Base-by-base conservation (phyloP, 257 asterid genomes). In the Rauvolfia tetraphylla region DNA sequence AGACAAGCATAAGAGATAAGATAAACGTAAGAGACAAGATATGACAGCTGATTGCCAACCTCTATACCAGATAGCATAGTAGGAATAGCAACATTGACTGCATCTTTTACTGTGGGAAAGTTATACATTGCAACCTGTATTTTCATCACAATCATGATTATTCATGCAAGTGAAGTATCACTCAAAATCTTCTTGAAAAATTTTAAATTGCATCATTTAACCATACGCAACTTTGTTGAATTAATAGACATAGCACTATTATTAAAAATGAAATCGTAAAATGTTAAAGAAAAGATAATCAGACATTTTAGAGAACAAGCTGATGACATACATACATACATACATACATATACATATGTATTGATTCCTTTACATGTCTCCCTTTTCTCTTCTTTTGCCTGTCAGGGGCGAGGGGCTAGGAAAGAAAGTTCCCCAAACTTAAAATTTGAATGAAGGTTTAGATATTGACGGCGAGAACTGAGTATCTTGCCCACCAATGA, bases 41-140 rank as follows among this genome's bases (percentile, higher is more conserved):
- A 81, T 49, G 76, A 78, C 38, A 71, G 25, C 66, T 69, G 66
- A 59, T 74, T 57, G 53, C 78, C 80, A 17, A 93, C 99, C 97
- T 95, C 98, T 83, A 95, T 86, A 44, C 98, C 99, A 72, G 96
- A 87, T 82, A 83, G 81, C 99, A 95, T 95, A 73, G 97, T 89
- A 65, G 88, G 92, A 81, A 93, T 95, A 75, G 99, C 98, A 82
- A 95, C 99, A 83, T 93, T 97, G 9, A 97, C 99, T 73, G 98
- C 99, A 85, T 92, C 98, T 86, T 93, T 95, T 71, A 95, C 76
- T 53, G 96, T 90, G 25, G 99, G 97, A 65, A 95, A 95, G 91
- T 92, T 92, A 56, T 98, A 95, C 96, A 93, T 88, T 36, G 98
- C 99, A 62, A 93, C 99, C 99, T 95, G 87, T 76, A 69, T 54